Evolutionary conservation across 139 green algal genomes (phyloP).

Genomic region (Closterium sp.): DNA sequence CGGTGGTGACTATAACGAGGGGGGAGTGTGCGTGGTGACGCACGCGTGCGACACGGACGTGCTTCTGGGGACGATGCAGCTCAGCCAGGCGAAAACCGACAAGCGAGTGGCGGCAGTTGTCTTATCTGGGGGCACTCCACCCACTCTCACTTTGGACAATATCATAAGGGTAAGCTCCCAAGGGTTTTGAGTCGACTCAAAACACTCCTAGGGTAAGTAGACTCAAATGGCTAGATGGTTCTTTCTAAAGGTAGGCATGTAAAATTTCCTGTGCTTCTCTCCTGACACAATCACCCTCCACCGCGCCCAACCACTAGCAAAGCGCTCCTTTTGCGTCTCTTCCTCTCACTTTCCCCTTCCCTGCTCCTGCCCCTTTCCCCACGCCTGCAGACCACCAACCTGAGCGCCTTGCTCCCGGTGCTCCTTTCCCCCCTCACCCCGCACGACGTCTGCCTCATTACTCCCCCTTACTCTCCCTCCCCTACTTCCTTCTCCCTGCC

Average conservation of each 20-base stretch:
- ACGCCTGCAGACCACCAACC: neutral
- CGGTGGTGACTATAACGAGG: neutral
- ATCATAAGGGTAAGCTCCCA: conserved; percentile 30
- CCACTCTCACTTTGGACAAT: conserved; percentile 12
- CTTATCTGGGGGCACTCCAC: conserved; percentile 9
- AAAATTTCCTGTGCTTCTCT: too few relatives aligned
- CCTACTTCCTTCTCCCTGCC: too few relatives aligned
- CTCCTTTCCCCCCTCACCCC: neutral
- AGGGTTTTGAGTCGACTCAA: too few relatives aligned
- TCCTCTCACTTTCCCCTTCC: neutral
- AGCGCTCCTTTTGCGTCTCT: too few relatives aligned
- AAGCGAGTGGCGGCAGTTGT: conserved; percentile 55
- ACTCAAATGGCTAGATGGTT: too few relatives aligned
- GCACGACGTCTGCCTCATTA: too few relatives aligned
- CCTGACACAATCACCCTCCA: too few relatives aligned
- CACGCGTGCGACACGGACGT: conserved; percentile 61
- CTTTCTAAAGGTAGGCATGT: too few relatives aligned
- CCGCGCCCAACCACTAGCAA: neutral
- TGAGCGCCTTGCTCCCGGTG: neutral
- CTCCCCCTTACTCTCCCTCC: too few relatives aligned
- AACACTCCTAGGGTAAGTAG: too few relatives aligned
- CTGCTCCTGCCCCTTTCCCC: too few relatives aligned
- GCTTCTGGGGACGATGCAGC: conserved; percentile 60
- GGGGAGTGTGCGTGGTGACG: conserved; percentile 38
- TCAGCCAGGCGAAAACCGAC: conserved; percentile 63